These are phyloP conservation scores for Alternaria sp. DNA, from an alignment of 2,329 filamentous ascomycete species.

Conservation along the genomic window DNA sequence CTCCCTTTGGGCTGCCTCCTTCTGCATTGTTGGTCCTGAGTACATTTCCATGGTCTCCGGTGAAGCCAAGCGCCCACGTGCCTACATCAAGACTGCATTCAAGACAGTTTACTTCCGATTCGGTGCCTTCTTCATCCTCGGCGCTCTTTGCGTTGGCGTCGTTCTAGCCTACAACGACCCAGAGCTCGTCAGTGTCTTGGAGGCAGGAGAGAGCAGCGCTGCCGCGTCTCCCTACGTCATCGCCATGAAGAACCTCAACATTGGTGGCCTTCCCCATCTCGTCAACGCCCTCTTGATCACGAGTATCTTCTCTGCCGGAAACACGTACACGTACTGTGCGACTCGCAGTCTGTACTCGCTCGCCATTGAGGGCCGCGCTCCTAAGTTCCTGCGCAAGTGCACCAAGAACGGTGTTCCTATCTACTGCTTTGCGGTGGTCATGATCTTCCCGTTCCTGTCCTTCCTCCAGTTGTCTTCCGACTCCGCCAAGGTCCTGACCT, in stretches of 20 bases:
- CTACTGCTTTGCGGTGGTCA: conserved; percentile 71
- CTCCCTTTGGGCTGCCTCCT: conserved; percentile 51
- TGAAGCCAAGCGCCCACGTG: conserved; percentile 55
- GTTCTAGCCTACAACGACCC: conserved; percentile 69
- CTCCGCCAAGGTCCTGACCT: conserved; percentile 71
- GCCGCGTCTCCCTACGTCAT: conserved; percentile 69
- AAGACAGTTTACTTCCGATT: conserved; percentile 57
- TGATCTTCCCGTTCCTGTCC: conserved; percentile 71
- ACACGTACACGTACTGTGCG: conserved; percentile 62
- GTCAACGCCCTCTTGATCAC: conserved; percentile 64
- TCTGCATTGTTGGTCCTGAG: conserved; percentile 56
- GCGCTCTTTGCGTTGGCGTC: conserved; percentile 54
- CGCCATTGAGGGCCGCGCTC: conserved; percentile 60
- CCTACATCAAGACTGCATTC: conserved; percentile 56
- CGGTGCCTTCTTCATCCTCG: conserved; percentile 55
- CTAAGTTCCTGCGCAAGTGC: conserved; percentile 62
- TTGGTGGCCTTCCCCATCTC: conserved; percentile 62
- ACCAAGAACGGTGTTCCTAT: conserved; percentile 72
- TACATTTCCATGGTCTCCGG: conserved; percentile 58
- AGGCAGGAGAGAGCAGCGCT: conserved; percentile 46
- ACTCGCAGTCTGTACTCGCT: conserved; percentile 61
- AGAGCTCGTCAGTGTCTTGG: conserved; percentile 65
- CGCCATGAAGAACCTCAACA: conserved; percentile 62
- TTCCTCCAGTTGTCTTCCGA: conserved; percentile 75
- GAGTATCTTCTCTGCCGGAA: conserved; percentile 62